Evolutionary conservation across 495 filamentous ascomycete genomes (phyloP).

Genomic region (Penicillium dipodomyicola): DNA sequence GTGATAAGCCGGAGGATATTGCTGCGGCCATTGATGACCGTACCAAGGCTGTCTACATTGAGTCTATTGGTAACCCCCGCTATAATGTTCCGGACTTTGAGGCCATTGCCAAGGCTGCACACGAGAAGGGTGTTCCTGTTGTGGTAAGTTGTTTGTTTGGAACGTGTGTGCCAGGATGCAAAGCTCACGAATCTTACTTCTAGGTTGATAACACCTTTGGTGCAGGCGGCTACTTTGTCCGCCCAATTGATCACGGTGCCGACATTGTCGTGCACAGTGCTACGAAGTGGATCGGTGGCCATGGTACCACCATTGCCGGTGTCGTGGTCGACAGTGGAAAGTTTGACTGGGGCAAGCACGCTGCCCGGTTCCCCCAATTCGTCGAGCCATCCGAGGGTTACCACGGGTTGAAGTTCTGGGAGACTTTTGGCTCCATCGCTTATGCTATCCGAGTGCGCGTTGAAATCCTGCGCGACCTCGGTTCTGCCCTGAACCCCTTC

Average conservation of each 20-base stretch:
- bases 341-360: conserved; percentile 94
- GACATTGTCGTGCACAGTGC: conserved; percentile 96
- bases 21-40: conserved; percentile 85
- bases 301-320: conserved; percentile 93
- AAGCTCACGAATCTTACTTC: neutral
- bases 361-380: conserved; percentile 87
- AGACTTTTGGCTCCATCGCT: conserved; percentile 83
- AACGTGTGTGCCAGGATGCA: neutral
- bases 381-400: conserved; percentile 89
- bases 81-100: conserved; percentile 94
- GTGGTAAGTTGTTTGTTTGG: conserved; percentile 55
- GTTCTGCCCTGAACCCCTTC: conserved; percentile 84
- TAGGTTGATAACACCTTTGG: conserved; percentile 97
- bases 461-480: conserved; percentile 87
- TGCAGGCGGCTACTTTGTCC: conserved; percentile 86
- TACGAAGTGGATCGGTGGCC: conserved; percentile 98
- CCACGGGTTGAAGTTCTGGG: conserved; percentile 96
- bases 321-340: conserved; percentile 89
- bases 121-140: conserved; percentile 78
- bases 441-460: conserved; percentile 81
- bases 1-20: conserved; percentile 81
- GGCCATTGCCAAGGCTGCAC: conserved; percentile 74
- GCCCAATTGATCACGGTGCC: conserved; percentile 88
- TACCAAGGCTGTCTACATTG: conserved; percentile 94
- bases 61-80: conserved; percentile 92